Percentiles rank a stretch among this genome's conserved stretches.
These are phyloP conservation scores for Lasiodiplodia theobromae DNA, from an alignment of 2,329 filamentous ascomycete genomes.

Conservation along the genomic window DNA sequence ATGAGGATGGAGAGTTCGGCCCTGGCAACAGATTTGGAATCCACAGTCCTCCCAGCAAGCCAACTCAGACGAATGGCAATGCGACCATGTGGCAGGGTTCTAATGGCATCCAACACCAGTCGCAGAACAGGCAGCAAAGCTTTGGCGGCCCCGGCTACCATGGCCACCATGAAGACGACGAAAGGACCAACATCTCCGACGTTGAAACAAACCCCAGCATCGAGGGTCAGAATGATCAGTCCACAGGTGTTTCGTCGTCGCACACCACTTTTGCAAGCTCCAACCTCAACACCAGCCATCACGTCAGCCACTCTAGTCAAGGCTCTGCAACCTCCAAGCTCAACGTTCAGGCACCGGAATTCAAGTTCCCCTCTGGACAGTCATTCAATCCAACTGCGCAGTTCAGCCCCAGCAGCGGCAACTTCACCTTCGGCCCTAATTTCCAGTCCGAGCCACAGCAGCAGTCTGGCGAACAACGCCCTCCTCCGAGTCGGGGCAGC, in stretches of 20 bases:
- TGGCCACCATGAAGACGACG: slow-evolving; percentile 40
- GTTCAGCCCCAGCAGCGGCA: slow-evolving; percentile 52
- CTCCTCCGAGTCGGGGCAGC: slow-evolving; percentile 56
- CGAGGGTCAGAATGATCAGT: slow-evolving; percentile 46
- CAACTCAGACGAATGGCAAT: slow-evolving; percentile 33
- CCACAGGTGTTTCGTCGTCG: slow-evolving; percentile 45
- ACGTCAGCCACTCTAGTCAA: slow-evolving; percentile 60
- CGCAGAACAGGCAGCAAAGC: slow-evolving; percentile 71
- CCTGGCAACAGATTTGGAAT: slow-evolving; percentile 57
- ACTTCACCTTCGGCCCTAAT: slow-evolving; percentile 49
- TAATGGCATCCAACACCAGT: slow-evolving; percentile 72
- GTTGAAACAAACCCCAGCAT: slow-evolving; percentile 47
- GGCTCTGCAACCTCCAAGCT: slow-evolving; percentile 76
- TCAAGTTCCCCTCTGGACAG: slow-evolving; percentile 70
- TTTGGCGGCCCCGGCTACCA: slow-evolving; percentile 41
- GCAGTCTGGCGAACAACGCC: slow-evolving; percentile 41
- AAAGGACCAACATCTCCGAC: slow-evolving; percentile 48
- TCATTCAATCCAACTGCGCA: slow-evolving; percentile 44
- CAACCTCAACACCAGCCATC: slow-evolving; percentile 54
- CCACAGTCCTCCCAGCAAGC: slow-evolving; percentile 35
- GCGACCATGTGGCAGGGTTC: slow-evolving; percentile 42
- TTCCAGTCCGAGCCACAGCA: slow-evolving; percentile 48
- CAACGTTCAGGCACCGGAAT: slow-evolving; percentile 89
- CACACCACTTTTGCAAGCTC: slow-evolving; percentile 66
- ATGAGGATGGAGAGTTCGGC: slow-evolving; percentile 74